phyloP scores from a whole-genome alignment of 192 early-diverging fungal genomes.

The Mortierella claussenii region DNA sequence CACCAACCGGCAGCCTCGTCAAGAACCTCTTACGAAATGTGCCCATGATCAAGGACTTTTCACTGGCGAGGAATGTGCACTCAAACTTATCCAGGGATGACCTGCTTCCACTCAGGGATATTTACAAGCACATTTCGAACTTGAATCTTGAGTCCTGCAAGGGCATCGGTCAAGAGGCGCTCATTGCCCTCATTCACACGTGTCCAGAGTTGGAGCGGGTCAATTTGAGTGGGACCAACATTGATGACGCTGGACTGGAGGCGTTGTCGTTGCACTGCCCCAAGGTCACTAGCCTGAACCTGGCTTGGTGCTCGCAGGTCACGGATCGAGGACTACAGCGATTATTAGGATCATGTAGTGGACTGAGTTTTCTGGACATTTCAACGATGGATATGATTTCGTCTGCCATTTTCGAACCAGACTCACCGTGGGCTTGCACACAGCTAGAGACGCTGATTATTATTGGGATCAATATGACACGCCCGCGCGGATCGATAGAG shows the following conservation, averaged over 20 bases:
- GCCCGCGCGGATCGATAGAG: neutral
- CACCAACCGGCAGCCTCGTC: constrained; percentile 26
- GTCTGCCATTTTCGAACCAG: constrained; percentile 23
- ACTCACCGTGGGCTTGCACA: constrained; percentile 19
- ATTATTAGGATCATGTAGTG: constrained; percentile 1
- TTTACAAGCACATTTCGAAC: constrained; percentile 5
- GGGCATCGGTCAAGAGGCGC: constrained; percentile 7
- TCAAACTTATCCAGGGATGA: constrained; percentile 23
- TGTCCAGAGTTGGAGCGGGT: constrained; percentile 36
- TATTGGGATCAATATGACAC: constrained; percentile 39
- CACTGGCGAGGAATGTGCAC: constrained; percentile 41
- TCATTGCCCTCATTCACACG: constrained; percentile 2
- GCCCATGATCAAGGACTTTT: constrained; percentile 22
- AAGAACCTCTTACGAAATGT: constrained; percentile 33
- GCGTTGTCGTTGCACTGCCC: constrained; percentile 15
- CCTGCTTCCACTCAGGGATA: constrained; percentile 9
- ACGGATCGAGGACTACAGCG: constrained; percentile 22
- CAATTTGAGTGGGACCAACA: constrained; percentile 26
- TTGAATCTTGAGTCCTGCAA: constrained; percentile 49
- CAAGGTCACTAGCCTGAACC: constrained; percentile 28
- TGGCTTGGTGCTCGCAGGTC: constrained; percentile 23
- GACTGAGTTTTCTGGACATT: constrained; percentile 29
- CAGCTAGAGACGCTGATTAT: constrained; percentile 31
- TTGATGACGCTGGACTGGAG: constrained; percentile 21
- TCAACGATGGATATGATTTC: constrained; percentile 10